These are phyloP conservation scores for Neurospora terricola DNA, from an alignment of 495 filamentous ascomycete species.

Conservation along the genomic window DNA sequence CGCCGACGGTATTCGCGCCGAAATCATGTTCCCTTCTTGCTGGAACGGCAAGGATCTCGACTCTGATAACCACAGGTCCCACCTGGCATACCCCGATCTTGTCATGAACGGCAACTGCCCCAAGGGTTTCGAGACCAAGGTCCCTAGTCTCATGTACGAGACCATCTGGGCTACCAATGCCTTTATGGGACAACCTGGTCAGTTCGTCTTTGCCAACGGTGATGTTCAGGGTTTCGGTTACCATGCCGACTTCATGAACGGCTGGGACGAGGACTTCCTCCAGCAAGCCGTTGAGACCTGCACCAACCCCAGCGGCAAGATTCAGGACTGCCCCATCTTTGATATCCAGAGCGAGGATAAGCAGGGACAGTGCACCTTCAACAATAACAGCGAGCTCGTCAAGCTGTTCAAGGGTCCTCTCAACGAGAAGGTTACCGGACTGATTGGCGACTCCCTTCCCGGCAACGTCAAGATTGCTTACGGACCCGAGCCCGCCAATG, in stretches of 20 bases:
- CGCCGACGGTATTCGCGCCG: conserved; percentile 63
- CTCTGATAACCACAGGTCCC: conserved; percentile 52
- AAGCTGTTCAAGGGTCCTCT: conserved; percentile 16
- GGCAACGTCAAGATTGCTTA: conserved; percentile 28
- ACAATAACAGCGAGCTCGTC: background rate
- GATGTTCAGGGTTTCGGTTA: conserved; percentile 75
- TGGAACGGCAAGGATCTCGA: conserved; percentile 69
- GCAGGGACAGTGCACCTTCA: conserved; percentile 28
- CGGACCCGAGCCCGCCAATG: conserved; percentile 26
- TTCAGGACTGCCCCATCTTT: conserved; percentile 49
- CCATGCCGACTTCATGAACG: conserved; percentile 79
- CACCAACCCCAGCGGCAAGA: conserved; percentile 37
- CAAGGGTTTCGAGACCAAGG: conserved; percentile 52
- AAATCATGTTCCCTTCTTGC: conserved; percentile 87
- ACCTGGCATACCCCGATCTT: conserved; percentile 67
- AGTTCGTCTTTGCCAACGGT: conserved; percentile 75
- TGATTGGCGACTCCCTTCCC: conserved; percentile 25
- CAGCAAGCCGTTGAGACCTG: conserved; percentile 51
- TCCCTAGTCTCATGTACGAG: conserved; percentile 75
- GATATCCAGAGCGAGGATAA: conserved; percentile 27
- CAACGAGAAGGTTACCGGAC: conserved; percentile 23
- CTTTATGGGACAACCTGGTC: conserved; percentile 55
- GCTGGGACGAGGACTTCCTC: conserved; percentile 59
- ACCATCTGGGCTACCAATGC: conserved; percentile 72
- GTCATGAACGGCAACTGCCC: conserved; percentile 75